A percentile compares a stretch with the other conserved stretches of the same genome.
phyloP scores from a whole-genome alignment of 495 filamentous ascomycete species.

The Hyaloscypha hepaticicola region DNA sequence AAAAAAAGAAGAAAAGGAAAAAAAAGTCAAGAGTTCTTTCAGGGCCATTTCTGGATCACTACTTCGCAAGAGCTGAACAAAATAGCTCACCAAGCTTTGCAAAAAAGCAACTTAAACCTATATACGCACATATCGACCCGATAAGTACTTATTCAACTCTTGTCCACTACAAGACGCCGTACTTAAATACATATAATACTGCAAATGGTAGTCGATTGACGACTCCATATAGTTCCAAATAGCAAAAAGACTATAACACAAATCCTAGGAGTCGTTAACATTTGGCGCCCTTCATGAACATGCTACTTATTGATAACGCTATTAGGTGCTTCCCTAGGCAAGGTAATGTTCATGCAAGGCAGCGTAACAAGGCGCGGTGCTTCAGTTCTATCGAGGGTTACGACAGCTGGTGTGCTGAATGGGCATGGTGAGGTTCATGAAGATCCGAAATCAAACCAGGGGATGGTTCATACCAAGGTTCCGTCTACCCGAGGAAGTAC shows the following conservation, averaged over 20 bases:
- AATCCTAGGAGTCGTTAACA: constrained; percentile 2
- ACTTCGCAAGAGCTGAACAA: too few species aligned
- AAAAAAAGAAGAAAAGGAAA: too few species aligned
- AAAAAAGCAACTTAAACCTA: too few species aligned
- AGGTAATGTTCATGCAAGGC: constrained; percentile 27
- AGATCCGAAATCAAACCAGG: constrained; percentile 21
- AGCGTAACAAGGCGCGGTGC: constrained; percentile 17
- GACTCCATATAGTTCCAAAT: constrained; percentile 6
- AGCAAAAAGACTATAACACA: constrained; percentile 5
- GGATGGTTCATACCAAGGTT: constrained; percentile 21
- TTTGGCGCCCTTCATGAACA: constrained; percentile 12
- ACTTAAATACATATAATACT: constrained; percentile 6
- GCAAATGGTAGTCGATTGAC: constrained; percentile 1
- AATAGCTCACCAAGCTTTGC: too few species aligned
- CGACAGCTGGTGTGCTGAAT: constrained; percentile 26
- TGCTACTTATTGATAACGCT: constrained; percentile 13
- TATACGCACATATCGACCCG: too few species aligned
- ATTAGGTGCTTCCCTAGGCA: constrained; percentile 18
- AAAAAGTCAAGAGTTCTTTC: too few species aligned
- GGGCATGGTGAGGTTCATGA: constrained; percentile 13
- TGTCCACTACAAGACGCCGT: constrained; percentile 6
- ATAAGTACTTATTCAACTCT: constrained; percentile 5
- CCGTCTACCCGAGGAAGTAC: constrained; percentile 20
- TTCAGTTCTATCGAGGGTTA: constrained; percentile 24
- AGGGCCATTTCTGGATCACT: too few species aligned